Base-by-base conservation (phyloP, 495 filamentous ascomycete genomes). In the Podospora pseudoanserina region DNA sequence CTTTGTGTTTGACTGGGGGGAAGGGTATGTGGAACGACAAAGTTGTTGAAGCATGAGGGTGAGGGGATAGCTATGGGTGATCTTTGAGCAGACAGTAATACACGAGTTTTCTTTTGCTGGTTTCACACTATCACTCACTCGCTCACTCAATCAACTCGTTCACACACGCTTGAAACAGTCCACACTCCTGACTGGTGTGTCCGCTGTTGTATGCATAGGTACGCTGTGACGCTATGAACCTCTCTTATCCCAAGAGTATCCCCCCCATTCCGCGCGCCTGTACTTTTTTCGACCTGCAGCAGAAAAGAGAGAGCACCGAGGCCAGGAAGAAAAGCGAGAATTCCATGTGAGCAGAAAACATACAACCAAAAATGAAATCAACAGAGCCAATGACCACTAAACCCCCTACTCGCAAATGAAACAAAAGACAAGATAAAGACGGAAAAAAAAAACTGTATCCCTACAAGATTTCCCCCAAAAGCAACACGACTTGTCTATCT, bases 401-500 rank as follows among this genome's bases (percentile, higher is more conserved):
- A 39, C 67, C 53, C 4, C 63, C 23, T 60, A 61, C 39, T 65
- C 39, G 39, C 39, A 49, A 49, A 49, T 44, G 67, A 19, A 57
- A 57, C 3, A 65, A 62, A 57, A 39, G 58, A 49, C 60, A 65
- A 70, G 4, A 62, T 60, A 65, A 60, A 23, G 23, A 23, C 23
- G 23, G 23, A 23, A 23, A 23, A 23, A 23, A 23, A 32, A 49
- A 58, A 60, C 63, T 71, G 68, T 71, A 71, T 71, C 68, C 69
- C 69, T 71, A 71, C 69, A 71, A 68, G 66, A 68, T 44, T 39
- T 49, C 39, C 63, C 66, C 61, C 58, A 54, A 63, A 66, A 69
- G 32, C 64, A 59, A 59, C 26, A 7, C 60, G 9, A 5, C 39
- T 49, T 6, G 39, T 49, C 39, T 49, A 49, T 49, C 39, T 49